A percentile compares a stretch with the other conserved stretches of the same genome.
phyloP scores from a whole-genome alignment of 441 rosid genomes.

The Bocquillonia castaneifolia region DNA sequence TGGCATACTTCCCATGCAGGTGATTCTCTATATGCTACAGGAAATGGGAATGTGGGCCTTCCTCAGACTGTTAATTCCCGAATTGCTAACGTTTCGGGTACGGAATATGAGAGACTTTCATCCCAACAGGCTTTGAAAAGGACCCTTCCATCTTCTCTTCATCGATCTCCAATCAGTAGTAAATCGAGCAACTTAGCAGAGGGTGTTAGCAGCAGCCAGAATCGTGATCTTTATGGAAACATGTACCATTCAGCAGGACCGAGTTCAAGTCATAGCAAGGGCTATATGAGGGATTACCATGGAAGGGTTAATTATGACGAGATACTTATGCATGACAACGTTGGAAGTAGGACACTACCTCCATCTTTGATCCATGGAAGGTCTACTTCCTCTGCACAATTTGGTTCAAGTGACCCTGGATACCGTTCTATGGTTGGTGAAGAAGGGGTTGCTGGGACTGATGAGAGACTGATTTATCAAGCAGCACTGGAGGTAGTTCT shows the following conservation, averaged over 20 bases:
- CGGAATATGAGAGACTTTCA: slow-evolving; percentile 49
- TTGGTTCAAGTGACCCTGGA: slow-evolving; percentile 43
- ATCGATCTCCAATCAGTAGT: slow-evolving; percentile 24
- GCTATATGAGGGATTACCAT: slow-evolving; percentile 36
- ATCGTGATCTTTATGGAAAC: slow-evolving; percentile 34
- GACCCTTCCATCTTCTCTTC: slow-evolving; percentile 57
- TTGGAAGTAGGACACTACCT: slow-evolving; percentile 62
- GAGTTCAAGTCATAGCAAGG: slow-evolving; percentile 39
- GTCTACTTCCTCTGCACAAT: slow-evolving; percentile 35
- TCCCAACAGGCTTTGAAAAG: slow-evolving; percentile 67
- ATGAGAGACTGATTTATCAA: slow-evolving; percentile 82
- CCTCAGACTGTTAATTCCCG: slow-evolving; percentile 40
- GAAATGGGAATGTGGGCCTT: slow-evolving; percentile 39
- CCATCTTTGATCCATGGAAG: slow-evolving; percentile 52
- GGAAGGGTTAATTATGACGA: slow-evolving; percentile 40
- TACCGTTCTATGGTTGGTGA: slow-evolving; percentile 45
- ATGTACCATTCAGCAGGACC: slow-evolving; percentile 38
- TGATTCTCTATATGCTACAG: slow-evolving; percentile 31
- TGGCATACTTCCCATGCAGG: slow-evolving; percentile 22
- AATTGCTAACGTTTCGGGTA: slow-evolving; percentile 42
- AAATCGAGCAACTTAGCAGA: slow-evolving; percentile 28
- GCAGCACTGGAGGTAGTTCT: slow-evolving; percentile 79
- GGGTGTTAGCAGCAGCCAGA: slow-evolving; percentile 28
- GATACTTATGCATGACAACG: slow-evolving; percentile 43
- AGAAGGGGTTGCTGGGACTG: slow-evolving; percentile 50